Base-by-base conservation (phyloP, 495 filamentous ascomycete species). In the Daldinia decipiens region DNA sequence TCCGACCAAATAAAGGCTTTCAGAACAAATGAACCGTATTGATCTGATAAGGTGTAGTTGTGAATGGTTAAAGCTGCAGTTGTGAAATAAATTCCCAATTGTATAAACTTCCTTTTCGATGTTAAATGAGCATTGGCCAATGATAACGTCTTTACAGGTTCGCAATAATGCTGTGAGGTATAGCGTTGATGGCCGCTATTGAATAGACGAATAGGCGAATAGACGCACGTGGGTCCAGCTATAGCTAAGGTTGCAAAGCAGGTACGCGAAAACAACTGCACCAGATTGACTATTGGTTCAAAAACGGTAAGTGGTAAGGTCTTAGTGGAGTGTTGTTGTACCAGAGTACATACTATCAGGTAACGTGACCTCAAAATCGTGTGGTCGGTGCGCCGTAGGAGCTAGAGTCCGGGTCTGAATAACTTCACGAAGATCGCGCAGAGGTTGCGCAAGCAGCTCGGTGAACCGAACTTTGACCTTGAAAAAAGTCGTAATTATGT, bases 351-450 rank as follows among this genome's bases (percentile, higher is more conserved):
- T 62, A 68, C 39, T 67, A 71, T 68, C 63, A 60, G 27, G 77
- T 79, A 79, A 79, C 75, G 78, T 78, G 78, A 81, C 79, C 74
- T 78, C 62, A 63, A 70, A 75, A 71, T 71, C 73, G 68, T 71
- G 65, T 73, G 71, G 76, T 79, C 75, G 75, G 75, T 72, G 70
- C 68, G 67, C 62, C 67, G 69, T 68, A 50, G 36, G 67, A 71
- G 72, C 63, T 74, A 68, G 64, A 59, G 65, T 70, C 71, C 62
- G 57, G 45, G 64, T 79, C 74, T 65, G 82, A 84, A 84, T 84
- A 80, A 75, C 82, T 79, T 84, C 82, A 81, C 57, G 56, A 73
- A 58, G 57, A 70, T 70, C 39, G 59, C 60, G 70, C 60, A 60
- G 60, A 62, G 57, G 70, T 61, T 65, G 65, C 70, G 70, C 70